phyloP scores from a whole-genome alignment of 2,329 filamentous ascomycete species.

The Alternaria longipes region DNA sequence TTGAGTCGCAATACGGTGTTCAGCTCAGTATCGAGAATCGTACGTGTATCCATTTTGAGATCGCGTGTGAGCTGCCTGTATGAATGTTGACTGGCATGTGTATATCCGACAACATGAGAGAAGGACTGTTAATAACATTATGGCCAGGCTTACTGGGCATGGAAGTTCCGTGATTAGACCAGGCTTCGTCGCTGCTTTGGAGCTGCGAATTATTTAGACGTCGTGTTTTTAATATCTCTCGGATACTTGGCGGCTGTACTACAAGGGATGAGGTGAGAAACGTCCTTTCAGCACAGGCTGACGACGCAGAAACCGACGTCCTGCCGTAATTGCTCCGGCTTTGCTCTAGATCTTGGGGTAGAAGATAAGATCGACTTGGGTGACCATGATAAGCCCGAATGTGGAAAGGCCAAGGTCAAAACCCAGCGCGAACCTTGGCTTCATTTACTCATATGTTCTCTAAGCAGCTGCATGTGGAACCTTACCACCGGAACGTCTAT shows the following conservation, averaged over 20 bases:
- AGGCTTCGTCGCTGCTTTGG: not conserved
- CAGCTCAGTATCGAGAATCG: too few relatives aligned
- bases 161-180: not conserved
- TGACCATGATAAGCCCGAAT: not conserved
- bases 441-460: not conserved
- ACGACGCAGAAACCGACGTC: not conserved
- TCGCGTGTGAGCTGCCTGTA: not conserved
- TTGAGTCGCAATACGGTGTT: too few relatives aligned
- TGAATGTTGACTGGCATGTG: not conserved
- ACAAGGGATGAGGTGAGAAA: not conserved
- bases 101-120: not conserved
- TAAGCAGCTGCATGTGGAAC: not conserved
- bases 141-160: not conserved
- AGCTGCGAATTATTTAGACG: not conserved
- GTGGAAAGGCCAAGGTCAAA: not conserved
- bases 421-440: not conserved
- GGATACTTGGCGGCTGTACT: not conserved
- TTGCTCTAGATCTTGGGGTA: not conserved
- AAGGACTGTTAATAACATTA: fast-evolving
- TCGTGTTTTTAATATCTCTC: constrained; percentile 3
- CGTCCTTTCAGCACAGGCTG: not conserved
- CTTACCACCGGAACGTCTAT: not conserved
- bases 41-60: too few relatives aligned
- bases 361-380: not conserved
- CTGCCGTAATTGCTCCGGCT: not conserved